phyloP scores from a whole-genome alignment of 2,329 filamentous ascomycete species.

The Penicillium sp. region DNA sequence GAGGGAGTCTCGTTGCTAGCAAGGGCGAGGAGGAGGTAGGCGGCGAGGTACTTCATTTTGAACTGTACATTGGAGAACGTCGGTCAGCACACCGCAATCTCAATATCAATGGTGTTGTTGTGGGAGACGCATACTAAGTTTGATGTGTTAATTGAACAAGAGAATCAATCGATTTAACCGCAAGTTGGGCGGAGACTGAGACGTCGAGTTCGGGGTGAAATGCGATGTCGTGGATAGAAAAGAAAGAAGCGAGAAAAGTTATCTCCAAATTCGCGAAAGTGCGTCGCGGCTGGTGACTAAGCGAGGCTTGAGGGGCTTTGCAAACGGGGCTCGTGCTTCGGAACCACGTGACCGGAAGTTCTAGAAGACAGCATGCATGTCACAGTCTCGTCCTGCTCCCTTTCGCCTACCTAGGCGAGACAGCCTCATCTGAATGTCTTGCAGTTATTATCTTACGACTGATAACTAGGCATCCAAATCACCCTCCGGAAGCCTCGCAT shows the following conservation, averaged over 20 bases:
- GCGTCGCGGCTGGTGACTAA: slow-evolving; percentile 43
- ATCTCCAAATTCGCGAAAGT: slow-evolving; percentile 41
- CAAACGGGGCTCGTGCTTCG: slow-evolving; percentile 23
- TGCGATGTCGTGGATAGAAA: slow-evolving; percentile 32
- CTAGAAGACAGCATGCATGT: slow-evolving; percentile 29
- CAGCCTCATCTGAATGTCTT: slow-evolving; percentile 14
- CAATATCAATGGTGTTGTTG: neutral
- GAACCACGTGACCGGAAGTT: slow-evolving; percentile 35
- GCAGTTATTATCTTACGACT: neutral
- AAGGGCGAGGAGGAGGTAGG: slow-evolving; percentile 95
- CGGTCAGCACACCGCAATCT: slow-evolving; percentile 23
- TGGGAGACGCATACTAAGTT: slow-evolving; percentile 32
- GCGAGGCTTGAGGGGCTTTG: slow-evolving; percentile 38
- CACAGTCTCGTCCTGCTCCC: slow-evolving; percentile 7
- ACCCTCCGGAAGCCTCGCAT: neutral
- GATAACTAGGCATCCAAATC: neutral
- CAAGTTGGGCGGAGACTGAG: slow-evolving; percentile 97
- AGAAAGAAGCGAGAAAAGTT: slow-evolving; percentile 34
- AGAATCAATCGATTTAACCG: slow-evolving; percentile 99
- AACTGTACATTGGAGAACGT: slow-evolving; percentile 26
- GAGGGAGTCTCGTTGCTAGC: slow-evolving; percentile 90
- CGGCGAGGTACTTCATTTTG: slow-evolving; percentile 99
- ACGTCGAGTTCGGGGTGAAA: slow-evolving; percentile 78
- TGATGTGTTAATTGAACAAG: slow-evolving; percentile 50
- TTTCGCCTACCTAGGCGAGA: neutral